Base-by-base conservation (phyloP, 345 rosid species). In the Aquilaria yunnanensis region DNA sequence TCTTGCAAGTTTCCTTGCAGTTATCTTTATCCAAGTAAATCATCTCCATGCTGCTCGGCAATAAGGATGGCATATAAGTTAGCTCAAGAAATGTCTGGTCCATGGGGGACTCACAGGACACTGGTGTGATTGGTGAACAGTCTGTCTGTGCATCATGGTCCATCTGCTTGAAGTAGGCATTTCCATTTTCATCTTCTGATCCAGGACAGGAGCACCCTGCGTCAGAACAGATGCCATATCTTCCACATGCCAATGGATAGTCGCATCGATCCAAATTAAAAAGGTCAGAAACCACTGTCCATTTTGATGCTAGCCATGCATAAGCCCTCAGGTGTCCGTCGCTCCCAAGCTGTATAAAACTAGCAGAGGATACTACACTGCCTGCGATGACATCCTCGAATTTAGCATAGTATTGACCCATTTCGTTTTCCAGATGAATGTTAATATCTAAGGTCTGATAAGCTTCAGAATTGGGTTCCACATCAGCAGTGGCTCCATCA, bases 161-260 rank as follows among this genome's bases (percentile, higher is more conserved):
- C 41, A 66, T 51, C 32, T 9, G 72, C 54, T 57, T 29, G 50
- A 68, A 73, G 68, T 76, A 73, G 9, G 61, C 13, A 3, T n/a
- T 14, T 12, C 56, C 32, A 8, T 41, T 32, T 32, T 46, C n/a
- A 37, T 31, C 32, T 1, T 12, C 8, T 51, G 64, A 14, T 0
- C 37, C 37, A 10, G 74, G 78, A 65, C 72, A 75, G 62, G 55
- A 60, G 43, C 78, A 75, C 8, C 59, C 71, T 5, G 71, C 72
- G 2, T 49, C 34, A 0, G 63, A 65, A 65, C 78, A 79, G 32
- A 79, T 54, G 2, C 83, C 76, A 55, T 73, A 75, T 12, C 54
- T 64, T 3, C 78, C 78, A 4, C 83, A 75, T 14, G 14, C 83
- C 52, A 34, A 14, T 9, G 83, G 78, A 32, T 64, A 79, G 30